phyloP scores from a whole-genome alignment of 2,329 filamentous ascomycete genomes.

The Diatrype stigma region DNA sequence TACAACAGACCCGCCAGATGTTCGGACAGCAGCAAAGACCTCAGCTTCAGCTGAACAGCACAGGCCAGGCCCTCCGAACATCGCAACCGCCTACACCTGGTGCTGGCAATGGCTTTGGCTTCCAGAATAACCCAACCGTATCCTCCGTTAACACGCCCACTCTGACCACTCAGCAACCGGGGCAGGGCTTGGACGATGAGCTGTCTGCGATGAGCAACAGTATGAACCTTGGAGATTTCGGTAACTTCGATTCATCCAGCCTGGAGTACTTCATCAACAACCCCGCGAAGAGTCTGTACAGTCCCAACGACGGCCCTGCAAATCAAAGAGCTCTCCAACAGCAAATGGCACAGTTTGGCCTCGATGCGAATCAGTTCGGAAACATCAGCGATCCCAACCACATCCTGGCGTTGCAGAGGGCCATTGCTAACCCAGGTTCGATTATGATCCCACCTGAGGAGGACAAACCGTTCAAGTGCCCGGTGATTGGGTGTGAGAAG shows the following conservation, averaged over 20 bases:
- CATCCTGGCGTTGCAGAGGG: slow-evolving; percentile 47
- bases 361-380: slow-evolving; percentile 71
- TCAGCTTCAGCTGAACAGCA: slow-evolving; percentile 76
- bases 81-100: slow-evolving; percentile 85
- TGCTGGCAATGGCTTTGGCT: slow-evolving; percentile 63
- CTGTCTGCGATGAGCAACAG: slow-evolving; percentile 59
- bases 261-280: slow-evolving; percentile 73
- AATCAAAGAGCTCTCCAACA: slow-evolving; percentile 63
- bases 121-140: slow-evolving; percentile 91
- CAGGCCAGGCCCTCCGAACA: slow-evolving; percentile 75
- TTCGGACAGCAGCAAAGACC: slow-evolving; percentile 64
- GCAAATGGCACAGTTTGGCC: slow-evolving; percentile 66
- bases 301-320: slow-evolving; percentile 69
- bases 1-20: slow-evolving; percentile 66
- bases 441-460: slow-evolving; percentile 74
- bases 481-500: slow-evolving; percentile 97
- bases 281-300: slow-evolving; percentile 89
- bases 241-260: slow-evolving; percentile 47
- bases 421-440: slow-evolving; percentile 42
- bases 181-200: slow-evolving; percentile 67
- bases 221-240: slow-evolving; percentile 55
- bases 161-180: slow-evolving; percentile 67
- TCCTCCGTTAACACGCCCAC: slow-evolving; percentile 97
- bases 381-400: slow-evolving; percentile 70
- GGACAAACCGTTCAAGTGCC: slow-evolving; percentile 95